These are phyloP conservation scores for Tolypocladium cylindrosporum DNA, from an alignment of 2,329 filamentous ascomycete genomes.

Conservation along the genomic window DNA sequence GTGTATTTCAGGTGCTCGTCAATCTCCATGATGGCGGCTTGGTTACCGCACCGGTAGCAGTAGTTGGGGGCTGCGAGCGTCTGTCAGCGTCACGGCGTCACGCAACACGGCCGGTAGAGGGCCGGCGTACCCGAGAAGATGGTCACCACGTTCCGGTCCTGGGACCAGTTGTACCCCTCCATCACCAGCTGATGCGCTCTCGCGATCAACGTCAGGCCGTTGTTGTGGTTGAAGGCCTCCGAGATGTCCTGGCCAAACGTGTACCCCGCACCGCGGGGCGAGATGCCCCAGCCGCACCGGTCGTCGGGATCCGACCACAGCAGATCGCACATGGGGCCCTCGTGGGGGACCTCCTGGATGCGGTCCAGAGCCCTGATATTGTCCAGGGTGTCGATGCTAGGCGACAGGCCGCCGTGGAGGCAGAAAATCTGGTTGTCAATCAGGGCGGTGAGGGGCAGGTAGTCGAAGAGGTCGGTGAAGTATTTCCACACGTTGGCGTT, in stretches of 20 bases:
- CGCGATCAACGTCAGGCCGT: conserved; percentile 89
- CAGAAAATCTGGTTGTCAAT: conserved; percentile 99
- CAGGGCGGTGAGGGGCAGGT: conserved; percentile 89
- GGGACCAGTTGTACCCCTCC: conserved; percentile 99
- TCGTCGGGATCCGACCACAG: conserved; percentile 98
- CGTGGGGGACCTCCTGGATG: conserved; percentile 96
- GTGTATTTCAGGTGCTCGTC: conserved; percentile 99
- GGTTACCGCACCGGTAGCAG: conserved; percentile 98
- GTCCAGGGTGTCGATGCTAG: conserved; percentile 91
- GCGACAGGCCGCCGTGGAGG: conserved; percentile 90
- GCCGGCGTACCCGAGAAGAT: conserved; percentile 77
- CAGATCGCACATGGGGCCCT: conserved; percentile 95
- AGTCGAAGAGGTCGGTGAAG: conserved; percentile 98
- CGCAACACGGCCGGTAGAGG: background rate
- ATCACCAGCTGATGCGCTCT: conserved; percentile 97
- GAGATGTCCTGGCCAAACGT: conserved; percentile 96
- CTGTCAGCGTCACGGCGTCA: conserved; percentile 8
- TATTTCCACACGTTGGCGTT: conserved; percentile 99
- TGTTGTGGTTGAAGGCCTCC: conserved; percentile 98
- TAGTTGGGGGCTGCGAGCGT: conserved; percentile 64
- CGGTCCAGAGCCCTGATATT: conserved; percentile 93
- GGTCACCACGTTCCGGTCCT: conserved; percentile 95
- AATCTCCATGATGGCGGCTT: conserved; percentile 99
- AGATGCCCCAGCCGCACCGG: conserved; percentile 91
- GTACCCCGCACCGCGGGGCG: conserved; percentile 86